Conservation (phyloP, 1,284 basidiomycete species). For the Porogramme epimiltina region DNA sequence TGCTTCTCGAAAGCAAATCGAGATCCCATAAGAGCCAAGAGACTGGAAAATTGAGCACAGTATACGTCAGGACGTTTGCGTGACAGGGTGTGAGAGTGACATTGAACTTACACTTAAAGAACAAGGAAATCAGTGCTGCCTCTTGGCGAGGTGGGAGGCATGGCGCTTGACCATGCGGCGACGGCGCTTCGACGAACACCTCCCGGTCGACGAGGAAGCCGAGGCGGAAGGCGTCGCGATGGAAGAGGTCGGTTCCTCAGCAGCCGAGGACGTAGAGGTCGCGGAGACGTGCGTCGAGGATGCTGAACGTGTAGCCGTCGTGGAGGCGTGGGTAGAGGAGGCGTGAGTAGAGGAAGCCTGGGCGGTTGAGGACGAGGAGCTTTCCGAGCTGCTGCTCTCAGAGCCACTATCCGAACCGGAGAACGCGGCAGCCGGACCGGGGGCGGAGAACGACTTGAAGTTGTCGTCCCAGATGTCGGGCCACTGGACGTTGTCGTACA, state of each 20-base stretch:
- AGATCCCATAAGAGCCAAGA: constrained; percentile 25
- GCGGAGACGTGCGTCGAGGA: constrained; percentile 11
- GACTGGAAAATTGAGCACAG: constrained; percentile 3
- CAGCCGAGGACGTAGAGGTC: constrained; percentile 10
- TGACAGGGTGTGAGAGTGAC: not conserved
- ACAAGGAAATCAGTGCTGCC: constrained; percentile 26
- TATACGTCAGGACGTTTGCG: constrained; percentile 7
- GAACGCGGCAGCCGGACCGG: constrained; percentile 30
- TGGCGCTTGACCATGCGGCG: constrained; percentile 27
- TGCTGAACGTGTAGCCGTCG: constrained; percentile 14
- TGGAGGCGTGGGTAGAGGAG: constrained; percentile 8
- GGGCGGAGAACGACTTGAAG: constrained; percentile 30
- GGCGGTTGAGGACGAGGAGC: constrained; percentile 11
- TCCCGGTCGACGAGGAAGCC: constrained; percentile 23
- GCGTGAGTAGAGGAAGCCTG: constrained; percentile 9
- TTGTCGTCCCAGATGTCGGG: constrained; percentile 33
- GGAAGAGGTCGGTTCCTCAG: constrained; percentile 12
- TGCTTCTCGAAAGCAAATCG: constrained; percentile 32
- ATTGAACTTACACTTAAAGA: constrained; percentile 15
- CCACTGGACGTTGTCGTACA: constrained; percentile 27
- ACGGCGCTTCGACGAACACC: constrained; percentile 23
- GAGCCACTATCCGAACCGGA: constrained; percentile 17
- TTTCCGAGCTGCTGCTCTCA: constrained; percentile 5
- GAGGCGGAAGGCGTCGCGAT: constrained; percentile 10
- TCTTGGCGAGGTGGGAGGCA: constrained; percentile 25